Conservation (phyloP, 1,284 basidiomycete genomes). For the Bjerkandera adusta region DNA sequence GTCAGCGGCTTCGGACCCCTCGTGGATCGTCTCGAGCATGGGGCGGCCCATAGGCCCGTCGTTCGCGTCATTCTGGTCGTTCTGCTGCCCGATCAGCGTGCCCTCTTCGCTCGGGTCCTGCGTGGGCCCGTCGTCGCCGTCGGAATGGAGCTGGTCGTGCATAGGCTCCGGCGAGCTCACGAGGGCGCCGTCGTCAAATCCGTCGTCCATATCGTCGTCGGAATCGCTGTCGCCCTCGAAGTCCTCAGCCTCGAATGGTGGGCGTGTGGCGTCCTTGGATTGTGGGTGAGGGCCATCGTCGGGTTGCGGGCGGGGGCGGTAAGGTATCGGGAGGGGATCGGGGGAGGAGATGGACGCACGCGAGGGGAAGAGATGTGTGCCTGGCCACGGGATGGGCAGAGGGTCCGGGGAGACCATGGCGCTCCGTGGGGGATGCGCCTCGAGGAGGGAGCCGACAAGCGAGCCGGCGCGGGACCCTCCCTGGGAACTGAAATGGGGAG, state of each 20-base stretch:
- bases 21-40: slow-evolving; percentile 31
- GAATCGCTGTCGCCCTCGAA: slow-evolving; percentile 4
- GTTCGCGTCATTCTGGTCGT: slow-evolving; percentile 19
- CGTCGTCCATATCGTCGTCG: slow-evolving; percentile 1
- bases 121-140: slow-evolving; percentile 2
- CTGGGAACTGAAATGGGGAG: too few relatives aligned
- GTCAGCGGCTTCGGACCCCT: slow-evolving; percentile 21
- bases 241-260: too few relatives aligned
- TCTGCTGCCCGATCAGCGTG: slow-evolving; percentile 16
- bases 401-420: too few relatives aligned
- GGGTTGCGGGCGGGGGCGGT: slow-evolving; percentile 24
- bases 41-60: too few relatives aligned
- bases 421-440: too few relatives aligned
- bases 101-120: slow-evolving; percentile 9
- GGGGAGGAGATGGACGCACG: slow-evolving; percentile 31
- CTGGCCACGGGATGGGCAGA: slow-evolving; percentile 1
- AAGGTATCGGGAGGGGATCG: slow-evolving; percentile 35
- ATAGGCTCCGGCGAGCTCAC: slow-evolving; percentile 15
- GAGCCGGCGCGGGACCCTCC: too few relatives aligned
- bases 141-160: slow-evolving; percentile 4
- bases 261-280: slow-evolving; percentile 12
- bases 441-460: too few relatives aligned
- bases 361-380: slow-evolving; percentile 1
- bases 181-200: slow-evolving; percentile 1
- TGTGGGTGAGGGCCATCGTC: slow-evolving; percentile 13